These are phyloP conservation scores for Aphanomyces stellatus DNA, from an alignment of 352 stramenopile species.

Conservation along the genomic window DNA sequence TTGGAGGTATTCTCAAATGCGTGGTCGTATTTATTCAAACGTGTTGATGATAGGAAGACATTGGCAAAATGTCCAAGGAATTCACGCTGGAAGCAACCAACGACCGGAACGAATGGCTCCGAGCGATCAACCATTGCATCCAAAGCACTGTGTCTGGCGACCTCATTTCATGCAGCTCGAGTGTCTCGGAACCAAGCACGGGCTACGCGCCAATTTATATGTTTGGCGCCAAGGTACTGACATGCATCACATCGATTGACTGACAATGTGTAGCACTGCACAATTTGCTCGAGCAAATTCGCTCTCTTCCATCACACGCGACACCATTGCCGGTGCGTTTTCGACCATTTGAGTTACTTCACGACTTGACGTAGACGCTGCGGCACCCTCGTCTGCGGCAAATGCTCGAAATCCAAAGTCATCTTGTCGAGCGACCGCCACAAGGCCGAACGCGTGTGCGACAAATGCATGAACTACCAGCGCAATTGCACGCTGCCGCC, in stretches of 20 bases:
- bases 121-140: conserved; percentile 68
- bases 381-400: conserved; percentile 69
- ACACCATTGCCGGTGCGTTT: conserved; percentile 67
- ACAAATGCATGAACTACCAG: conserved; percentile 9
- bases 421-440: background rate
- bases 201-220: conserved; percentile 79
- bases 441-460: conserved; percentile 4
- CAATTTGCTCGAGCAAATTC: conserved; percentile 74
- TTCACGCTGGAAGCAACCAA: conserved; percentile 53
- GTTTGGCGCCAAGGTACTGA: conserved; percentile 55
- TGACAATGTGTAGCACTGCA: conserved; percentile 54
- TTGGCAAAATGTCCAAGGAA: conserved; percentile 35
- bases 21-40: background rate
- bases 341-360: background rate
- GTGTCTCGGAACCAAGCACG: conserved; percentile 45
- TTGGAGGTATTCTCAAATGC: background rate
- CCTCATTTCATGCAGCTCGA: conserved; percentile 40
- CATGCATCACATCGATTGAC: too few species aligned
- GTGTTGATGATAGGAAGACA: background rate
- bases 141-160: conserved; percentile 34
- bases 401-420: conserved; percentile 43
- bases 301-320: conserved; percentile 71
- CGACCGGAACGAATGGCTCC: conserved; percentile 77
- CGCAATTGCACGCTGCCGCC: background rate
- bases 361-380: conserved; percentile 42